Percentiles rank a stretch among this genome's conserved stretches.
Conservation (phyloP, 2,329 filamentous ascomycete genomes). For the Trichothecium sympodiale region DNA sequence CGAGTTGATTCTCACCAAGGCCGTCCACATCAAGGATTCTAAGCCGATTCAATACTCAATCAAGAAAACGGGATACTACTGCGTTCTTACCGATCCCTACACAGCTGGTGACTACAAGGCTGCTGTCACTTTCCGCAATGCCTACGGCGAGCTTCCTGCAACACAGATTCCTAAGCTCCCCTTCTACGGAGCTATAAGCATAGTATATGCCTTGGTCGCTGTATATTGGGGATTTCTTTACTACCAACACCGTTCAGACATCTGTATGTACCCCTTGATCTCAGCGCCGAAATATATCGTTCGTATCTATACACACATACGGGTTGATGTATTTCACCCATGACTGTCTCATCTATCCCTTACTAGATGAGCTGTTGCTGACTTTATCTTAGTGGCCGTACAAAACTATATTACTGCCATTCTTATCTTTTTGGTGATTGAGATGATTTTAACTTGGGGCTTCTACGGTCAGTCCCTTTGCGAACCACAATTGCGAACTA, state of each 20-base stretch:
- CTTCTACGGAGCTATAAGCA: slow-evolving; percentile 90
- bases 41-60: slow-evolving; percentile 70
- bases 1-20: slow-evolving; percentile 65
- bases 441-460: slow-evolving; percentile 98
- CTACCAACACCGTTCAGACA: slow-evolving; percentile 86
- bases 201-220: slow-evolving; percentile 81
- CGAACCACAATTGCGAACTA: slow-evolving; percentile 25
- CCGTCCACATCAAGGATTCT: slow-evolving; percentile 70
- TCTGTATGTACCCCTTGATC: slow-evolving; percentile 41
- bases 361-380: slow-evolving; percentile 13
- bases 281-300: not conserved
- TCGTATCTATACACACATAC: too few species aligned
- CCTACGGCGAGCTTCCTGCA: slow-evolving; percentile 89
- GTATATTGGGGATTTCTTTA: slow-evolving; percentile 88
- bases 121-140: slow-evolving; percentile 85
- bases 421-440: slow-evolving; percentile 81
- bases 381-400: slow-evolving; percentile 57
- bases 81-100: slow-evolving; percentile 69
- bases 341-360: too few species aligned
- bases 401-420: slow-evolving; percentile 99
- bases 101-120: slow-evolving; percentile 61
- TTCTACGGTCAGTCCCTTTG: slow-evolving; percentile 62
- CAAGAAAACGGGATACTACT: slow-evolving; percentile 91
- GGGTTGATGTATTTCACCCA: too few species aligned
- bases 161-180: slow-evolving; percentile 94